A percentile compares a stretch with the other conserved stretches of the same genome.
Evolutionary conservation across 331 rosid genomes (phyloP).

Genomic region (Malus hybrid): DNA sequence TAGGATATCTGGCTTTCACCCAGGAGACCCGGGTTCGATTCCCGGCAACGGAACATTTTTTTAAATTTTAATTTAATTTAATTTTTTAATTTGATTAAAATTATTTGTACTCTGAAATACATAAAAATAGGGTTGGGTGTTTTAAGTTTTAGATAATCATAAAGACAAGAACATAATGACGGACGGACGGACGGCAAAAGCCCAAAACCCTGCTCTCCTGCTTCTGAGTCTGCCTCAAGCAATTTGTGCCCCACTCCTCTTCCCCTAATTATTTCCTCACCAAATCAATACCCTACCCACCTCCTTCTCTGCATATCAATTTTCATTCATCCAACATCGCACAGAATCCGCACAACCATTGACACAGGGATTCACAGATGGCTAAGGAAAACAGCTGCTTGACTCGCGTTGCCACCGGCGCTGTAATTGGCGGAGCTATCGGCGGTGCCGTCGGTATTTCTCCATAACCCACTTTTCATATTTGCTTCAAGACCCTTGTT

Average conservation of each 20-base stretch:
- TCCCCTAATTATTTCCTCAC: not conserved
- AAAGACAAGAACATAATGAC: not conserved
- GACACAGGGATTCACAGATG: not conserved
- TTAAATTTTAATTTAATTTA: no score
- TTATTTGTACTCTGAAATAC: no score
- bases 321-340: no score
- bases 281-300: not conserved
- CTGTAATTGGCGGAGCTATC: not conserved
- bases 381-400: not conserved
- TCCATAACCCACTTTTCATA: not conserved
- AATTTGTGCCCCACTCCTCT: not conserved
- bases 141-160: not conserved
- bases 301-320: not conserved
- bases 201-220: not conserved
- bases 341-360: no score
- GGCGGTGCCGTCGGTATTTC: not conserved
- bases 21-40: slow-evolving; percentile 98
- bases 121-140: no score
- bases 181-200: not conserved
- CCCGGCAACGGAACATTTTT: slow-evolving; percentile 29
- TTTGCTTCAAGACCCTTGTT: not conserved
- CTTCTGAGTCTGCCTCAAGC: not conserved
- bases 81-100: no score
- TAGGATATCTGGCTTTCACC: slow-evolving; percentile 95
- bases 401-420: not conserved